Evolutionary conservation across 108 stramenopile species (phyloP).

Genomic region (Skeletonema tropicum): DNA sequence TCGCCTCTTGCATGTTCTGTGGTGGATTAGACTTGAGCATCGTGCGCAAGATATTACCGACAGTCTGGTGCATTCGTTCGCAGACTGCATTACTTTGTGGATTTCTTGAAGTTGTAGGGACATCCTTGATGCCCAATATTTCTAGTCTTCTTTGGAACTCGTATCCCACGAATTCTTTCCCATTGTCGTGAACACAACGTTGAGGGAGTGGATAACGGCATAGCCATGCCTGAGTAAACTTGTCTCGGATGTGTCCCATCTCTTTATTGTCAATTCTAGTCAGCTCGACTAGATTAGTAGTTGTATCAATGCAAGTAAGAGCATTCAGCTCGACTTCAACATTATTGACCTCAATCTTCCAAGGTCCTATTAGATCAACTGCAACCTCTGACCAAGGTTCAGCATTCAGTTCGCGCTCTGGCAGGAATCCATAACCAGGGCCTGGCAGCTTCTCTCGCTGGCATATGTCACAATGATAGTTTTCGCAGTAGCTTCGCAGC

Average conservation of each 20-base stretch:
- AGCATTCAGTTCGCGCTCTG: constrained; percentile 7
- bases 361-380: constrained; percentile 47
- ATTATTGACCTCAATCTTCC: constrained; percentile 30
- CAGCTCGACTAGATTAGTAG: constrained; percentile 56
- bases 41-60: not conserved
- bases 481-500: constrained; percentile 6
- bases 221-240: constrained; percentile 51
- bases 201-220: constrained; percentile 50
- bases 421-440: constrained; percentile 21
- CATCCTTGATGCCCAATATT: too few relatives aligned
- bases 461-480: constrained; percentile 18
- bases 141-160: constrained; percentile 35
- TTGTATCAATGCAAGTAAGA: constrained; percentile 53
- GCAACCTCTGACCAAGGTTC: constrained; percentile 45
- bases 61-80: too few relatives aligned
- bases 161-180: constrained; percentile 29
- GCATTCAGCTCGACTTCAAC: constrained; percentile 34
- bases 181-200: constrained; percentile 4
- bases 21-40: constrained; percentile 25
- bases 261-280: constrained; percentile 29
- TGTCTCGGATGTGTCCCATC: constrained; percentile 21
- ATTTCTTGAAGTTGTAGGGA: too few relatives aligned
- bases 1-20: constrained; percentile 12
- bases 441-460: constrained; percentile 25
- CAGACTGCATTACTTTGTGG: too few relatives aligned